Conservation (phyloP, 1,284 basidiomycete genomes). For the Rhizoctonia solani region DNA sequence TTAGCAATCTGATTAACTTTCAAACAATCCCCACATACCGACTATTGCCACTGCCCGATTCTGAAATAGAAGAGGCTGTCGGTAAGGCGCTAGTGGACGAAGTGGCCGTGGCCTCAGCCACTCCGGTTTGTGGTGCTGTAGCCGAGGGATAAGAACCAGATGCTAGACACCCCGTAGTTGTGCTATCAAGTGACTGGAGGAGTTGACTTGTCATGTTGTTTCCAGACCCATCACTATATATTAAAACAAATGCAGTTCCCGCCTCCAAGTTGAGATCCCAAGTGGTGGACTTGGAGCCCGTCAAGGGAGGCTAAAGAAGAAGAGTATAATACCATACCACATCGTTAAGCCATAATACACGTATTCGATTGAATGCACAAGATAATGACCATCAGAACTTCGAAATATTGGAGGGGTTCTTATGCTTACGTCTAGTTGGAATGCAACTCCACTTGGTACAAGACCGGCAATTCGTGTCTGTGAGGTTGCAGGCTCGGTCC, state of each 20-base stretch:
- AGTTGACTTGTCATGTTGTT: background rate
- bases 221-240: background rate
- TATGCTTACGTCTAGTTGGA: slow-evolving; percentile 17
- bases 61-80: no score
- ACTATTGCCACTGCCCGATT: background rate
- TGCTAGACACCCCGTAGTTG: background rate
- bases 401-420: background rate
- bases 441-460: slow-evolving; percentile 23
- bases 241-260: slow-evolving; percentile 22
- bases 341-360: no score
- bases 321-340: background rate
- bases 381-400: background rate
- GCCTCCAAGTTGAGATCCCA: slow-evolving; percentile 17
- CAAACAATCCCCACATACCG: no score
- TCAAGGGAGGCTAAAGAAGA: background rate
- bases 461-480: slow-evolving; percentile 4
- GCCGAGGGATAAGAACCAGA: slow-evolving; percentile 7
- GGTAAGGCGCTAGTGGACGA: no score
- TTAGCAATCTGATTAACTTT: no score
- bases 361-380: no score
- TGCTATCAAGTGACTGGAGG: background rate
- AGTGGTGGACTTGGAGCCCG: slow-evolving; percentile 15
- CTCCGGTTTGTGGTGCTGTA: slow-evolving; percentile 16
- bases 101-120: slow-evolving; percentile 4
- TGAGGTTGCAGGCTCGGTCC: slow-evolving; percentile 17